phyloP scores from a whole-genome alignment of 768 basidiomycete genomes.

The Naganishia vishniacii region DNA sequence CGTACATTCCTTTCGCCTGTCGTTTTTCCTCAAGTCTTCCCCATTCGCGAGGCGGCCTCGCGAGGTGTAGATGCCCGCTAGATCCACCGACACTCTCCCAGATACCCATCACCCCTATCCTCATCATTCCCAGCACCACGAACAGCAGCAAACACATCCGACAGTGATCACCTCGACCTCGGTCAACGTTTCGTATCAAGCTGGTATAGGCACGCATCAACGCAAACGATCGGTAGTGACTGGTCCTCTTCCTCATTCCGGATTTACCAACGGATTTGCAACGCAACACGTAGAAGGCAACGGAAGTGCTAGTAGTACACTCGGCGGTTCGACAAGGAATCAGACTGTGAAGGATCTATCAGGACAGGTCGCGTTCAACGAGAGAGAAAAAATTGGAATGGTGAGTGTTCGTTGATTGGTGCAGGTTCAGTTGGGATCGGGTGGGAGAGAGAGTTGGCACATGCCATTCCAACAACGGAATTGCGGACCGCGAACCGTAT shows the following conservation, averaged over 20 bases:
- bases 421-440: no score
- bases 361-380: conserved; percentile 11
- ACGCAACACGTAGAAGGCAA: neutral
- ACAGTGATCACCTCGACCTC: neutral
- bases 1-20: neutral
- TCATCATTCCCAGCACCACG: neutral
- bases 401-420: neutral
- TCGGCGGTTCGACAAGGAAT: neutral
- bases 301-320: neutral
- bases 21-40: neutral
- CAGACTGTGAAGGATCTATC: neutral
- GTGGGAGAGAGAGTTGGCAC: no score
- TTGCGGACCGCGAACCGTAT: no score
- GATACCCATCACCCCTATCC: conserved; percentile 16
- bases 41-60: neutral
- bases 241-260: neutral
- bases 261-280: neutral
- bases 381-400: conserved; percentile 3
- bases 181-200: neutral
- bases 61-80: conserved; percentile 15
- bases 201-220: conserved; percentile 3
- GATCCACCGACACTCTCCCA: neutral
- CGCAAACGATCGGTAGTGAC: neutral
- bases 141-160: neutral
- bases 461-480: no score